phyloP scores from a whole-genome alignment of 495 filamentous ascomycete genomes.

The Usnea hakonensis region DNA sequence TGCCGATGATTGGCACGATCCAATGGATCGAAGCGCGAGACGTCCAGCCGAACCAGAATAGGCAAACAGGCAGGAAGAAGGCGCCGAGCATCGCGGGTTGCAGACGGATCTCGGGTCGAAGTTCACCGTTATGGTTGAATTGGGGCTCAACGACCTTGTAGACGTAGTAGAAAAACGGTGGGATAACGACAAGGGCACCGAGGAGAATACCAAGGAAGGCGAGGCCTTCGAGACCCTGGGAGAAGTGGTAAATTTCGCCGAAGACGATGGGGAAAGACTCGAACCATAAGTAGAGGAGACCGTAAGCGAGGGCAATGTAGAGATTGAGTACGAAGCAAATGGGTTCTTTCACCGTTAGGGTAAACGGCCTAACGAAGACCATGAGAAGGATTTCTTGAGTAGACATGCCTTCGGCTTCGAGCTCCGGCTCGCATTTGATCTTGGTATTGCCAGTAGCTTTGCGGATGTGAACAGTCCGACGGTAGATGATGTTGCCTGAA shows the following conservation, averaged over 20 bases:
- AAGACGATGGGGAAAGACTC: conserved; percentile 52
- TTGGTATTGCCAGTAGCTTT: conserved; percentile 30
- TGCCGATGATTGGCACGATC: conserved; percentile 49
- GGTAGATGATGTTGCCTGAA: conserved; percentile 28
- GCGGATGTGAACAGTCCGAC: conserved; percentile 23
- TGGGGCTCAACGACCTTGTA: conserved; percentile 32
- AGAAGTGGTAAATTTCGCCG: conserved; percentile 41
- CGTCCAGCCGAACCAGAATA: conserved; percentile 57
- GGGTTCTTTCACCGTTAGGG: conserved; percentile 41
- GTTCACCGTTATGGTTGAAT: conserved; percentile 35
- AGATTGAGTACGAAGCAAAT: conserved; percentile 46
- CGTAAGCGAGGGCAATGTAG: conserved; percentile 47
- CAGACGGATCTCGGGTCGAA: conserved; percentile 39
- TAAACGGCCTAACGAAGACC: conserved; percentile 36
- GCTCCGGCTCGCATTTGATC: conserved; percentile 35
- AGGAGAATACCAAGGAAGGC: conserved; percentile 46
- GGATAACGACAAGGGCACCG: conserved; percentile 33
- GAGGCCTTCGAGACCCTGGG: conserved; percentile 38
- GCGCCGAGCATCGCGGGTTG: conserved; percentile 32
- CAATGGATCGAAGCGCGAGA: conserved; percentile 38
- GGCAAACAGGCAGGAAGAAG: conserved; percentile 41
- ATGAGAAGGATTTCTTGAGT: conserved; percentile 29
- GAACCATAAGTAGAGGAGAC: conserved; percentile 50
- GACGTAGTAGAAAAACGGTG: conserved; percentile 42
- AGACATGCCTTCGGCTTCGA: conserved; percentile 30